phyloP scores from a whole-genome alignment of 1,284 basidiomycete genomes.

The Cutaneotrichosporon dermatis region DNA sequence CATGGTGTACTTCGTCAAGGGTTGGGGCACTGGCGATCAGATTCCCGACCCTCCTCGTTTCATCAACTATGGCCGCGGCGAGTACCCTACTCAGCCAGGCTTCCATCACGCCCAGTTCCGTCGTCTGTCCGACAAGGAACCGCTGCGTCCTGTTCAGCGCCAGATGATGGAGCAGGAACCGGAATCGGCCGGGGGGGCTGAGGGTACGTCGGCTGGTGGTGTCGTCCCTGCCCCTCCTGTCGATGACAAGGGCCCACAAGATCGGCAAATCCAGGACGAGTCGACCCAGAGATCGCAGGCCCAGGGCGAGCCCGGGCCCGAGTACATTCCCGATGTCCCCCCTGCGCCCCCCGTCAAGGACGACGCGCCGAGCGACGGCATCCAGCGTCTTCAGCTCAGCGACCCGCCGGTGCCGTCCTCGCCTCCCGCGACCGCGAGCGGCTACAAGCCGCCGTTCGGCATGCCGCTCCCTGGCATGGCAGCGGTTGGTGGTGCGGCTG shows the following conservation, averaged over 20 bases:
- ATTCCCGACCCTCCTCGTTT: slow-evolving; percentile 57
- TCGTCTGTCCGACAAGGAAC: slow-evolving; percentile 31
- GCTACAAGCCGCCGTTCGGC: slow-evolving; percentile 34
- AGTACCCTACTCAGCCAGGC: slow-evolving; percentile 40
- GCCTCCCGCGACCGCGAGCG: neutral
- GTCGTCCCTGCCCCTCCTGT: neutral
- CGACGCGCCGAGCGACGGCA: neutral
- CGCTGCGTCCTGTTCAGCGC: slow-evolving; percentile 2
- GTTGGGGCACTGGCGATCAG: slow-evolving; percentile 75
- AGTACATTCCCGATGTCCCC: neutral
- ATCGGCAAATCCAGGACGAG: too few species aligned
- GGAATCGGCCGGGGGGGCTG: neutral
- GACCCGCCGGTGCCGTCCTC: neutral
- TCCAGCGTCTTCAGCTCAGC: neutral
- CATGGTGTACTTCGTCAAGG: slow-evolving; percentile 75
- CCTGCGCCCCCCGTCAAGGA: neutral
- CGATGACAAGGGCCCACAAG: neutral
- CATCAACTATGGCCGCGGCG: slow-evolving; percentile 58
- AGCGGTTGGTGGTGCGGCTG: slow-evolving; percentile 12
- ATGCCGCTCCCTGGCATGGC: slow-evolving; percentile 39
- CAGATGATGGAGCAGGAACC: neutral
- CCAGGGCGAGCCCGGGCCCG: neutral
- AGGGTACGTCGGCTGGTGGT: neutral
- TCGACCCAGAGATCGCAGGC: too few species aligned
- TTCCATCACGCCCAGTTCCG: slow-evolving; percentile 44